Evolutionary conservation across 2,329 filamentous ascomycete genomes (phyloP).

Genomic region (Xylaria sp.): DNA sequence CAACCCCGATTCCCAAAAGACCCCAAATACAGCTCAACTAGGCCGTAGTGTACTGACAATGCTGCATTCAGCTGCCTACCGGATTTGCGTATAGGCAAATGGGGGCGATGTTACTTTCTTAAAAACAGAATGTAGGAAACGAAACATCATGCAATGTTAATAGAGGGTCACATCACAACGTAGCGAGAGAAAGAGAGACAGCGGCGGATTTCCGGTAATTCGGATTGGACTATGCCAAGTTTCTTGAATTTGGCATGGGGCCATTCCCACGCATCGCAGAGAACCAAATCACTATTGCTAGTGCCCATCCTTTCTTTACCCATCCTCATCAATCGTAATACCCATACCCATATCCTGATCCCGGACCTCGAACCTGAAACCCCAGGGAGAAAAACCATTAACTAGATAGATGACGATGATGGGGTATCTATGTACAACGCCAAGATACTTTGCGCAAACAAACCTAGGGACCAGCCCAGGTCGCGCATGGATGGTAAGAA

Average conservation of each 20-base stretch:
- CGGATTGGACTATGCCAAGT: slow-evolving; percentile 6
- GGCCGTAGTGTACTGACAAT: background rate
- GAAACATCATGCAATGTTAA: background rate
- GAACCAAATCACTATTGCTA: slow-evolving; percentile 37
- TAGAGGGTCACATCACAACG: background rate
- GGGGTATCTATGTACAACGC: slow-evolving; percentile 30
- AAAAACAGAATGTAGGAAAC: background rate
- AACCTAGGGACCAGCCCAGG: slow-evolving; percentile 31
- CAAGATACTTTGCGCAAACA: background rate
- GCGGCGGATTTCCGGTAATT: background rate
- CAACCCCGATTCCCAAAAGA: background rate
- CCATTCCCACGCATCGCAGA: slow-evolving; percentile 13
- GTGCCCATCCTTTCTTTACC: slow-evolving; percentile 29
- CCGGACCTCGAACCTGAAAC: slow-evolving; percentile 27
- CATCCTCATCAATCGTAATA: slow-evolving; percentile 27
- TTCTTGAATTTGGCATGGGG: slow-evolving; percentile 19
- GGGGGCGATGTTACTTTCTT: background rate
- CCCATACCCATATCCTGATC: slow-evolving; percentile 1
- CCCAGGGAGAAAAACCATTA: slow-evolving; percentile 12
- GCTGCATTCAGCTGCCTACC: background rate
- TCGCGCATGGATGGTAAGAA: background rate
- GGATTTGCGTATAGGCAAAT: background rate
- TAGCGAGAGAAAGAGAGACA: background rate
- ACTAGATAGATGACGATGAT: slow-evolving; percentile 9
- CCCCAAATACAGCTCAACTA: background rate